Evolutionary conservation across 805 yeast genomes (phyloP).

Genomic region (Cyberlindnera mycetangii): DNA sequence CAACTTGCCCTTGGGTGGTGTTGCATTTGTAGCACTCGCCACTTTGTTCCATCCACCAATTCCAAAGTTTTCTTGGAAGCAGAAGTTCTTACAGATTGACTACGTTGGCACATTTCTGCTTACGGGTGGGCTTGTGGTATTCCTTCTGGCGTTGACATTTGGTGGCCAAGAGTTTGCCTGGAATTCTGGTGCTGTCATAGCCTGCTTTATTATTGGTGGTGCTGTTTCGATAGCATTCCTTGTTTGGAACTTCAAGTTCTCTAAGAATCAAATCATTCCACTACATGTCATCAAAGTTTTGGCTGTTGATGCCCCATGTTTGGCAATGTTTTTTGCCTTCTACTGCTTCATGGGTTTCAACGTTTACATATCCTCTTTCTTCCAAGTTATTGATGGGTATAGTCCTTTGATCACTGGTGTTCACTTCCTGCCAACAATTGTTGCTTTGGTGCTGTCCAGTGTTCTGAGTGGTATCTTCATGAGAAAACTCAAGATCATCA

Average conservation of each 20-base stretch:
- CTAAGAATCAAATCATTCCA: conserved; percentile 22
- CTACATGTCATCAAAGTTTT: conserved; percentile 42
- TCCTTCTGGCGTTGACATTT: conserved; percentile 49
- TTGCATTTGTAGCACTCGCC: conserved; percentile 37
- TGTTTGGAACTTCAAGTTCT: conserved; percentile 18
- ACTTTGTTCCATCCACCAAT: conserved; percentile 46
- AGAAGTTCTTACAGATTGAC: conserved; percentile 44
- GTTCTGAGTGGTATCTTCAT: conserved; percentile 29
- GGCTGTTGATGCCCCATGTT: conserved; percentile 26
- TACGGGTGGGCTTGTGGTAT: conserved; percentile 41
- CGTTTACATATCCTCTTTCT: conserved; percentile 45
- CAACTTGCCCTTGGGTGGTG: conserved; percentile 65
- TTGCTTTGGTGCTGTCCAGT: conserved; percentile 17
- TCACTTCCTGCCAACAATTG: conserved; percentile 22
- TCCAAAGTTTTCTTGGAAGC: conserved; percentile 36
- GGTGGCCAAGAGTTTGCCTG: conserved; percentile 54
- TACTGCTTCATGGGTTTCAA: conserved; percentile 38
- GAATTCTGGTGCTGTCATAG: conserved; percentile 52
- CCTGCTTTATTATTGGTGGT: conserved; percentile 38
- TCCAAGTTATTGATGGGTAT: conserved; percentile 43
- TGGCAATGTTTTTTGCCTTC: conserved; percentile 29
- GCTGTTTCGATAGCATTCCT: conserved; percentile 6
- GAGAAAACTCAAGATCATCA: conserved; percentile 33
- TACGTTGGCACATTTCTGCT: conserved; percentile 45
- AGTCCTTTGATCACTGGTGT: conserved; percentile 23